Base-by-base conservation (phyloP, 345 rosid species). In the Corchorus olitorius region DNA sequence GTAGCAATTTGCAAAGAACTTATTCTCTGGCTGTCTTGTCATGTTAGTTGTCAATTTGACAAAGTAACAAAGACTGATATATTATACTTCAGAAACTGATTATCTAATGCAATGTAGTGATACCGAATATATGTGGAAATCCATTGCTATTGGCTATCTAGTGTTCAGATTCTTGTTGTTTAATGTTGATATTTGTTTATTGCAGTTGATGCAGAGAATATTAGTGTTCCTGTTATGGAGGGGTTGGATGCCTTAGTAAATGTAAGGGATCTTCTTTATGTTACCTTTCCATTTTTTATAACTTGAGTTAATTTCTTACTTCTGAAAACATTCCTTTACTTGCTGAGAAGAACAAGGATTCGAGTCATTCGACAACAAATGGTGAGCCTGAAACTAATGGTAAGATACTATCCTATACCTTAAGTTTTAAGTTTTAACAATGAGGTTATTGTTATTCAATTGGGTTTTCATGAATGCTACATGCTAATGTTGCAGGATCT, bases 161-260 rank as follows among this genome's bases (percentile, higher is more conserved):
- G 20, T 59, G 66, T 4, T 15, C 19, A 9, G 48, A 19, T 64
- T 22, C 53, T 60, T 1, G 41, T 72, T 68, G 50, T 48, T 71
- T 54, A 55, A 45, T 17, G 5, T 27, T 61, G 45, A 48, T 61
- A 8, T 34, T 13, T 22, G 45, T 55, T 11, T 53, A 20, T 80
- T 67, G 2, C 88, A 89, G 97, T 75, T 79, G 84, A 79, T 11
- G 54, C 75, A 72, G 86, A 83, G 81, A 82, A 49, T 75, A 82
- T 89, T 39, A 79, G 85, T 67, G 92, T 83, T 49, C 98, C 97
- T 34, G n/a, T 74, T 64, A 80, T 94, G 91, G 94, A 89, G 83
- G 94, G 97, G 56, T 54, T 90, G 60, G 90, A 82, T 79, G 82
- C 74, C 59, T 74, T 87, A 64, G 59, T 74, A 75, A 77, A 68